Evolutionary conservation across 129 eudicot genomes (phyloP).

Genomic region (Lactuca saligna): DNA sequence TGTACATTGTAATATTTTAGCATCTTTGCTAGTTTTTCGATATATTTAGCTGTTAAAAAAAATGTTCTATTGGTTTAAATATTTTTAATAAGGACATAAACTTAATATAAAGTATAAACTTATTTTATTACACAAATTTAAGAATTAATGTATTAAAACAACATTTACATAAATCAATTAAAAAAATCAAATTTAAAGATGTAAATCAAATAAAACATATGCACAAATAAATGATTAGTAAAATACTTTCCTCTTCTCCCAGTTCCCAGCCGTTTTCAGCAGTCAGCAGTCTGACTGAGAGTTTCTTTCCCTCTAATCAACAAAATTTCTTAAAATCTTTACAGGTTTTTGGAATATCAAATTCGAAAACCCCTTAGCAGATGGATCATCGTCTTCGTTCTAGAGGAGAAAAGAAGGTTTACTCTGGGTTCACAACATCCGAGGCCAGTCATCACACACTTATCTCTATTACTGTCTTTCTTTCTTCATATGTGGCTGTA

Average conservation of each 20-base stretch:
- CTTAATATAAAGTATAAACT: neutral
- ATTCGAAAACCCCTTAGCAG: neutral
- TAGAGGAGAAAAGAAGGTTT: conserved; percentile 40
- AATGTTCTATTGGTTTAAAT: too few species aligned
- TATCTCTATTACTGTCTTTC: neutral
- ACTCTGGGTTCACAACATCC: conserved; percentile 59
- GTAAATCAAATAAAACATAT: neutral
- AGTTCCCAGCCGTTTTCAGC: conserved; percentile 14
- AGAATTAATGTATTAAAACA: too few species aligned
- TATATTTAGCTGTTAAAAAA: too few species aligned
- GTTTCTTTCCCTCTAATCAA: conserved; percentile 17
- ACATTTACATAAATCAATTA: too few species aligned
- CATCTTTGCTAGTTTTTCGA: too few species aligned
- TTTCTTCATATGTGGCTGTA: conserved; percentile 4
- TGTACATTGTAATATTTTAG: too few species aligned
- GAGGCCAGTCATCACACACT: conserved; percentile 42
- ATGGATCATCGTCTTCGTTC: conserved; percentile 74
- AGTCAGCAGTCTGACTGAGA: neutral
- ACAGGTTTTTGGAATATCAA: conserved; percentile 3
- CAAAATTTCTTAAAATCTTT: neutral
- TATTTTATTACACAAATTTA: too few species aligned
- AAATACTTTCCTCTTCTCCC: neutral
- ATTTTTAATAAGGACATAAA: neutral
- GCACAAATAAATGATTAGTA: neutral
- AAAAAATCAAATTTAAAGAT: too few species aligned